phyloP scores from a whole-genome alignment of 2,329 filamentous ascomycete species.

The Colletotrichum melonis region DNA sequence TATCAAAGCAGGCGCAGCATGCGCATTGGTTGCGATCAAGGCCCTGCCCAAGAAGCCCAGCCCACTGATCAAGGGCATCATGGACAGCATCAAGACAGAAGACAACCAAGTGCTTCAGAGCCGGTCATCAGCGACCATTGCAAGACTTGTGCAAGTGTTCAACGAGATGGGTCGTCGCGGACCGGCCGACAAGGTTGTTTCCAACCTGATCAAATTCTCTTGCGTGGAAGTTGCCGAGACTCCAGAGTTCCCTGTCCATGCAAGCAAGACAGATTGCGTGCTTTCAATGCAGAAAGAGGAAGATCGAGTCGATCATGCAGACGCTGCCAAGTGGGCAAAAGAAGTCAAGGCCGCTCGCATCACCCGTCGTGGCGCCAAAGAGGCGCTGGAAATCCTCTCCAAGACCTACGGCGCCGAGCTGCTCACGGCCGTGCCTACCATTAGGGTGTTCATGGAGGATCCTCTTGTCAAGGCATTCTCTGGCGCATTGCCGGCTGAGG shows the following conservation, averaged over 20 bases:
- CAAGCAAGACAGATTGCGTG: slow-evolving; percentile 80
- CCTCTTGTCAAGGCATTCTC: slow-evolving; percentile 82
- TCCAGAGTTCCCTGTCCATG: slow-evolving; percentile 91
- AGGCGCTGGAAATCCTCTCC: slow-evolving; percentile 90
- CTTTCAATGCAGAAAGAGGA: slow-evolving; percentile 97
- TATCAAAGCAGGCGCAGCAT: slow-evolving; percentile 87
- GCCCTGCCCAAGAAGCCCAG: slow-evolving; percentile 93
- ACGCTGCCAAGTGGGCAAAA: slow-evolving; percentile 88
- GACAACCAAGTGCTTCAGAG: slow-evolving; percentile 90
- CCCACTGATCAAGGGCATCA: slow-evolving; percentile 92
- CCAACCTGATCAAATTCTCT: slow-evolving; percentile 96
- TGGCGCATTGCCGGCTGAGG: slow-evolving; percentile 76
- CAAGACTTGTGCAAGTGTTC: slow-evolving; percentile 86
- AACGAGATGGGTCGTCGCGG: slow-evolving; percentile 82
- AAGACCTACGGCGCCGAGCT: slow-evolving; percentile 81
- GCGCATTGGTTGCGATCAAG: slow-evolving; percentile 88
- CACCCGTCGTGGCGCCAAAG: slow-evolving; percentile 92
- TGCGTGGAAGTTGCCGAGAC: slow-evolving; percentile 98
- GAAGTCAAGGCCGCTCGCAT: slow-evolving; percentile 91
- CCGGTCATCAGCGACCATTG: slow-evolving; percentile 87
- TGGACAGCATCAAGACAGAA: slow-evolving; percentile 97
- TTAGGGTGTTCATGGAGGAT: slow-evolving; percentile 83
- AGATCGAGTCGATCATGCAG: slow-evolving; percentile 90
- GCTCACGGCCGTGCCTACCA: slow-evolving; percentile 85
- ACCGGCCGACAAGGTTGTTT: slow-evolving; percentile 94